Evolutionary conservation across 2,329 filamentous ascomycete genomes (phyloP).

Genomic region (Aspergillus neotritici): DNA sequence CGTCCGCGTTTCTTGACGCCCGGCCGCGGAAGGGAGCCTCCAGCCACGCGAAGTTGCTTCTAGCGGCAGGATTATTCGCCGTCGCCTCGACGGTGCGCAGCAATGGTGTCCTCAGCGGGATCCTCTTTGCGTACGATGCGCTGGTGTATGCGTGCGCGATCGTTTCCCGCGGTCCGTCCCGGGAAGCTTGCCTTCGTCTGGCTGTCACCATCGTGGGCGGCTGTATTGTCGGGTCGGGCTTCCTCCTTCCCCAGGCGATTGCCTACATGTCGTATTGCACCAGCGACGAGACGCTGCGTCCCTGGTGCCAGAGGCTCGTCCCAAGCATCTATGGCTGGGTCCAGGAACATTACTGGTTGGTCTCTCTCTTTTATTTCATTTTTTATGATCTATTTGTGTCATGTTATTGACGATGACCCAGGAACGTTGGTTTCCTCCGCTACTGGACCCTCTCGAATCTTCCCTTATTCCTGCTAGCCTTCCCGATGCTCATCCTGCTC

Average conservation of each 20-base stretch:
- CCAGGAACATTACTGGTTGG: conserved; percentile 83
- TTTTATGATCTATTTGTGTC: too few species aligned
- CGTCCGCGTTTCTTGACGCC: conserved; percentile 38
- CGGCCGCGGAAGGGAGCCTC: conserved; percentile 19
- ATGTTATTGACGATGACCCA: conserved; percentile 31
- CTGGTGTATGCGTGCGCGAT: conserved; percentile 40
- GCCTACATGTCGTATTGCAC: conserved; percentile 70
- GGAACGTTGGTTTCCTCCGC: conserved; percentile 78
- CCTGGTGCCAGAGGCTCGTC: conserved; percentile 68
- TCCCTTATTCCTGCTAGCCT: conserved; percentile 78
- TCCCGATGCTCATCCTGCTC: conserved; percentile 68
- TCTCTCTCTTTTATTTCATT: conserved; percentile 2
- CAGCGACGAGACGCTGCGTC: conserved; percentile 39
- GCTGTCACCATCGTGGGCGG: conserved; percentile 61
- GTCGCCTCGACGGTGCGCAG: conserved; percentile 68
- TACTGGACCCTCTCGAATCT: conserved; percentile 89
- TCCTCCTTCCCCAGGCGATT: conserved; percentile 64
- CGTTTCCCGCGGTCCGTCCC: conserved; percentile 29
- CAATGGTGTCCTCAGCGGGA: conserved; percentile 79
- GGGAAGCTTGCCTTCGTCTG: conserved; percentile 49
- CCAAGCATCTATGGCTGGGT: conserved; percentile 92
- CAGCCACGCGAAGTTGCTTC: conserved; percentile 50
- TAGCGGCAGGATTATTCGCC: conserved; percentile 65
- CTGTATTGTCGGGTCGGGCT: conserved; percentile 60
- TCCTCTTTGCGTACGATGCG: conserved; percentile 65